Evolutionary conservation across 345 rosid species (phyloP).

Genomic region (Pseudoturritis turrita): DNA sequence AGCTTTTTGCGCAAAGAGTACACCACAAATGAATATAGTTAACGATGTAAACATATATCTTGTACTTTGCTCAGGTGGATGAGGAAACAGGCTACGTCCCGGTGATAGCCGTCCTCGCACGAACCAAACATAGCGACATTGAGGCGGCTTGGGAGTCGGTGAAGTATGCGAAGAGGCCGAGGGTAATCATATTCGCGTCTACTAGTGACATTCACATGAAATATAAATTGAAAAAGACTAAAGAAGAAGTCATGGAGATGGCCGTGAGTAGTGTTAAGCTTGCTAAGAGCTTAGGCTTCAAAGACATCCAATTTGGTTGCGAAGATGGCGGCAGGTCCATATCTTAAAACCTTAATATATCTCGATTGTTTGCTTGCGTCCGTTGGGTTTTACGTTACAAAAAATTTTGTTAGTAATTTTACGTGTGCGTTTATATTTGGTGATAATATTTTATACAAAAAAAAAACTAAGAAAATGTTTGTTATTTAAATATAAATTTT

Average conservation of each 20-base stretch:
- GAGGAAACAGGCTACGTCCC: conserved; percentile 71
- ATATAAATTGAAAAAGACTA: conserved; percentile 70
- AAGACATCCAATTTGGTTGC: conserved; percentile 75
- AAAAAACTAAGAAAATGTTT: no score
- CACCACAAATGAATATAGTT: background rate
- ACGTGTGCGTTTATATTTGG: no score
- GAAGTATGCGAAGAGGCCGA: conserved; percentile 68
- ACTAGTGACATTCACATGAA: conserved; percentile 86
- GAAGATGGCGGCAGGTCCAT: conserved; percentile 87
- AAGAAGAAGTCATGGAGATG: conserved; percentile 65
- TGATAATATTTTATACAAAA: no score
- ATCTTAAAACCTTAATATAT: background rate
- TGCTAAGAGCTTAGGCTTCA: conserved; percentile 73
- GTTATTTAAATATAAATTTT: no score
- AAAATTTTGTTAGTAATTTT: background rate
- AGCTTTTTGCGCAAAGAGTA: background rate
- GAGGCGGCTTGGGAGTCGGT: conserved; percentile 78
- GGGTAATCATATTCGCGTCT: conserved; percentile 74
- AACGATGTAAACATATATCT: background rate
- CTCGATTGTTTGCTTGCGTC: background rate
- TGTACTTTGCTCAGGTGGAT: conserved; percentile 17
- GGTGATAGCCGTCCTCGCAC: conserved; percentile 70
- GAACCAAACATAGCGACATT: conserved; percentile 69
- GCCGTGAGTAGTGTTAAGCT: conserved; percentile 56
- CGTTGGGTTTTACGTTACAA: background rate